Conservation (phyloP, 805 yeast genomes). For the Candida ficus region DNA sequence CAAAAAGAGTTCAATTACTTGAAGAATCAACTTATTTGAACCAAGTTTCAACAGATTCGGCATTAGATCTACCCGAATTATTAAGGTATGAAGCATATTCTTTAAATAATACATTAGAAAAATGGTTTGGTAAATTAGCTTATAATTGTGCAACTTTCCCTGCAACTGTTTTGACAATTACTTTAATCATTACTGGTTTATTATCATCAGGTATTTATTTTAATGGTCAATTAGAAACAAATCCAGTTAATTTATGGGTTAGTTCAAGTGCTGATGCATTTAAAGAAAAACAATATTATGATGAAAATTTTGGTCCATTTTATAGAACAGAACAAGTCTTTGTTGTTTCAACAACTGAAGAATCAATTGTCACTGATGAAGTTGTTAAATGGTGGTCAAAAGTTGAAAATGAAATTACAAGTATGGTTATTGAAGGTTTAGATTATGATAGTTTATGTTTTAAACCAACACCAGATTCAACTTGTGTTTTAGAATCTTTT, state of each 20-base stretch:
- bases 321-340: constrained; percentile 84
- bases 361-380: constrained; percentile 67
- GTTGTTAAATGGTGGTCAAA: constrained; percentile 84
- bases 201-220: constrained; percentile 47
- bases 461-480: constrained; percentile 68
- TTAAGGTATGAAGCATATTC: constrained; percentile 35
- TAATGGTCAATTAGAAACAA: constrained; percentile 58
- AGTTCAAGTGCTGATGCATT: constrained; percentile 69
- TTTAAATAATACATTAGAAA: constrained; percentile 44
- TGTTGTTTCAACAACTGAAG: constrained; percentile 55
- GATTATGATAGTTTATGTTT: constrained; percentile 68
- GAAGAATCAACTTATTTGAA: constrained; percentile 37
- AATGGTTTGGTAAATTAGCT: constrained; percentile 46
- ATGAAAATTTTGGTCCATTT: constrained; percentile 84
- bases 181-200: constrained; percentile 36
- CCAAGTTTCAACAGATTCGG: constrained; percentile 14
- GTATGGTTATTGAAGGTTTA: constrained; percentile 27
- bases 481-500: constrained; percentile 81
- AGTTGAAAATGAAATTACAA: constrained; percentile 55
- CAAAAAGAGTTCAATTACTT: constrained; percentile 30
- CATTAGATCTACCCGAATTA: constrained; percentile 6
- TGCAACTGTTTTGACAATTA: constrained; percentile 38
- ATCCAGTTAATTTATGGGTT: constrained; percentile 89
- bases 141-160: constrained; percentile 60
- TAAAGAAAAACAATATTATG: constrained; percentile 63